Evolutionary conservation across 2,329 filamentous ascomycete species (phyloP), one percentile per base, ranked within the genome.

Genomic region (Aspergillus ustus): DNA sequence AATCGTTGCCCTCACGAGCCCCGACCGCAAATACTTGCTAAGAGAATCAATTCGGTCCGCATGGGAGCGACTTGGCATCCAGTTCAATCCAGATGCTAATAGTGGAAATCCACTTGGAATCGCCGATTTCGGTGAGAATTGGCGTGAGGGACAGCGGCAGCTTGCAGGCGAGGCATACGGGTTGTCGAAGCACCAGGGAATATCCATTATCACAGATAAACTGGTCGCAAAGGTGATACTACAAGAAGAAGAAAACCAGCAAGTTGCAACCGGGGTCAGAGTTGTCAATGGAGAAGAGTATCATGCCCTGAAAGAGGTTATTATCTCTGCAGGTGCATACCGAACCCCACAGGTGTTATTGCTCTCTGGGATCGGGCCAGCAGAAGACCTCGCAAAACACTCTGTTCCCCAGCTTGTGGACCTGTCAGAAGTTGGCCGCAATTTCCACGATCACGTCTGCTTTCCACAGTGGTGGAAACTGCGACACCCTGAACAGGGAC

Each of bases 21-120:
- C 52, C 2, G 46, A 69, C 4, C 76, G 81, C 28, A 68, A 62
- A 2, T 82, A 80, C 50, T 77, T 76, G 0, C 69, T 83, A 0
- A 69, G 75, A 9, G 72, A 77, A 1, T 64, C 70, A 0, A 63
- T 80, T 0, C 68, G 71, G 19, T 64, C 69, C 7, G 76, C 78
- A 4, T 83, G 80, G 80, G 65, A 69, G 7, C 67, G 71, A 5
- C 20, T 72, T 6, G 77, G 77, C 6, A 64, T 77, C 0, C 20
- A 63, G 8, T 56, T 62, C 15, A 70, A 67, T 19, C 43, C 59
- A 0, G 70, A 75, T 57, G 63, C 64, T 8, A 75, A 75, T 52
- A 54, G 54, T 2, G 76, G 76, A 0, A 52, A 62, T 7, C 70
- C 73, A 7, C 55, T 69, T 17, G 75, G 75, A 1, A 37, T 76